Evolutionary conservation across 2,329 filamentous ascomycete genomes (phyloP).

Genomic region (Clarireedia sp.): DNA sequence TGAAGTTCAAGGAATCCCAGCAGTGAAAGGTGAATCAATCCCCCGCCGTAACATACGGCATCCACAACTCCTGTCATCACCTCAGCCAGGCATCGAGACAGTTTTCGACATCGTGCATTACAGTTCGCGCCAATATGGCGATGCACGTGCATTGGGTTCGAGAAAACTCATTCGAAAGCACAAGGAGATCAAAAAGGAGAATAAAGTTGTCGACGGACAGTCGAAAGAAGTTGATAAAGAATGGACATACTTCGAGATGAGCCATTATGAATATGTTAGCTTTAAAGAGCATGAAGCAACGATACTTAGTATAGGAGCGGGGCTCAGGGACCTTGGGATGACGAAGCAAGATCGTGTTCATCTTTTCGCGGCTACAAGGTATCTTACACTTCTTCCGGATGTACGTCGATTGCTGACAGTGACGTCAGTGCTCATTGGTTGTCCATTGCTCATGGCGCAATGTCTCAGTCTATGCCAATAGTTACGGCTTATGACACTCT

Average conservation of each 20-base stretch:
- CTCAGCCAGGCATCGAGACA: conserved; percentile 45
- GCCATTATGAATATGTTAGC: conserved; percentile 66
- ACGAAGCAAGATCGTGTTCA: conserved; percentile 62
- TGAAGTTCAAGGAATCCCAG: conserved; percentile 47
- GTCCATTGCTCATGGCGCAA: conserved; percentile 66
- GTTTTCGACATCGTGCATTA: conserved; percentile 67
- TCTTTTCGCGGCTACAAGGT: conserved; percentile 64
- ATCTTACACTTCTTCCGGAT: background rate
- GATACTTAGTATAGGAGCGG: conserved; percentile 58
- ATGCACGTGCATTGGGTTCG: conserved; percentile 58
- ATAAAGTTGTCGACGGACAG: conserved; percentile 76
- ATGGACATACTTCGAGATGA: conserved; percentile 83
- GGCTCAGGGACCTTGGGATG: conserved; percentile 66
- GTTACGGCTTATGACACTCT: conserved; percentile 95
- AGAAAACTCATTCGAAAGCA: conserved; percentile 70
- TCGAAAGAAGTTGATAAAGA: conserved; percentile 77
- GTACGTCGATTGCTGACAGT: background rate
- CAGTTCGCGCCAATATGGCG: conserved; percentile 57
- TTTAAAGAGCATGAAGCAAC: conserved; percentile 72
- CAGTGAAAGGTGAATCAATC: conserved; percentile 56
- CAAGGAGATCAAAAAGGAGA: conserved; percentile 79
- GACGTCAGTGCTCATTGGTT: conserved; percentile 58
- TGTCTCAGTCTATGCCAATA: conserved; percentile 81
- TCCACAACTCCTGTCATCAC: conserved; percentile 35
- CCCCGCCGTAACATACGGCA: conserved; percentile 49